Conservation (phyloP, 495 filamentous ascomycete genomes). For the Lineolata rhizophorae region DNA sequence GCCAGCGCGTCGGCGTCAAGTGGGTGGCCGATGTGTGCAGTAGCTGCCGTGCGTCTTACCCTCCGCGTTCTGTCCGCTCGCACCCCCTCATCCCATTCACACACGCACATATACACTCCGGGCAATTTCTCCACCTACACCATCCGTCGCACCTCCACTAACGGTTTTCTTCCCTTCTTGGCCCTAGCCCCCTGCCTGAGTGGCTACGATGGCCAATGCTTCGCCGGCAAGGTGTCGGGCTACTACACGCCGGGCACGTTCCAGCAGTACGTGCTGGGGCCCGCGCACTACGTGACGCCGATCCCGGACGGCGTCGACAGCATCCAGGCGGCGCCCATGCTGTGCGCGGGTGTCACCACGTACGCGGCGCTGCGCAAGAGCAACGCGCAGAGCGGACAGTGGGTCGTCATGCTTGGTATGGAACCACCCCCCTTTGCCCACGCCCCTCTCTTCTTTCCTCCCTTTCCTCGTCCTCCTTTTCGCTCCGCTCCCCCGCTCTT, state of each 20-base stretch:
- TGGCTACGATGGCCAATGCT: slow-evolving; percentile 36
- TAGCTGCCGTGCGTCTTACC: slow-evolving; percentile 21
- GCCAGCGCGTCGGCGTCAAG: slow-evolving; percentile 27
- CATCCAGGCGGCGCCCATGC: slow-evolving; percentile 36
- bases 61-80: no score
- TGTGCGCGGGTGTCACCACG: slow-evolving; percentile 21
- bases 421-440: not conserved
- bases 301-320: slow-evolving; percentile 39
- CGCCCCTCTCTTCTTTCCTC: not conserved
- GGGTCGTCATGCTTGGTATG: slow-evolving; percentile 40
- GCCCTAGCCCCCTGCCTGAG: slow-evolving; percentile 25
- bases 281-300: slow-evolving; percentile 42
- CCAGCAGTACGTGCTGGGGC: slow-evolving; percentile 44
- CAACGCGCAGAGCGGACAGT: slow-evolving; percentile 34
- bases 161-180: not conserved
- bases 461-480: slow-evolving; percentile 4
- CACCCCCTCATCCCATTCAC: not conserved
- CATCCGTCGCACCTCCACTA: not conserved
- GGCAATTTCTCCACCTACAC: no score
- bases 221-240: slow-evolving; percentile 21
- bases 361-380: slow-evolving; percentile 27
- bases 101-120: not conserved
- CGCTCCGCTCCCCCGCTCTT: no score
- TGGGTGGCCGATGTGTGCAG: slow-evolving; percentile 26
- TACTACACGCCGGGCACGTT: slow-evolving; percentile 45